A percentile compares a stretch with the other conserved stretches of the same genome.
phyloP scores from a whole-genome alignment of 2,329 filamentous ascomycete genomes.

The Calonectria crousiana region DNA sequence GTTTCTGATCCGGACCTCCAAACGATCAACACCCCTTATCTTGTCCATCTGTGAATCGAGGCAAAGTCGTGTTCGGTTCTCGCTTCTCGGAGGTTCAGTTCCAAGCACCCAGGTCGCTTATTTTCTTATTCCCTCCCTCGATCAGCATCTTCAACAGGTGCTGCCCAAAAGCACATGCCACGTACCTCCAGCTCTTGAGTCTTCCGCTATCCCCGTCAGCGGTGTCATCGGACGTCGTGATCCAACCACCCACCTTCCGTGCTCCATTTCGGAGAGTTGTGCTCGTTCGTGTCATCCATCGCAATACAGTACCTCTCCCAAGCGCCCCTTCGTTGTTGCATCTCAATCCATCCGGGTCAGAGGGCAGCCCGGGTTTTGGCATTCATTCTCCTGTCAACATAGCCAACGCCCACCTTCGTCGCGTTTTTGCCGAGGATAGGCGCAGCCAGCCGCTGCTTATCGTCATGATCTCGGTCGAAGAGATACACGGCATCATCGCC shows the following conservation, averaged over 20 bases:
- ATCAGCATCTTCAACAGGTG: background rate
- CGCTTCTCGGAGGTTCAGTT: background rate
- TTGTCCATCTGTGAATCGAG: background rate
- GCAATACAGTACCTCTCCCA: background rate
- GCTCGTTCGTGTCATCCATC: background rate
- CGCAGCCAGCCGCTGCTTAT: background rate
- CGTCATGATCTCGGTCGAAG: background rate
- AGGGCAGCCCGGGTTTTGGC: background rate
- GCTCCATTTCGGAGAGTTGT: background rate
- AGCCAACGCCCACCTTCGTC: background rate
- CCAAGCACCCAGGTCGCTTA: background rate
- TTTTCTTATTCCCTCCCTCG: background rate
- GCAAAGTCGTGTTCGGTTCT: background rate
- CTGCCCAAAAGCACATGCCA: background rate
- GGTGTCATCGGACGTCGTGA: background rate
- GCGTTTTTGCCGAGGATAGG: background rate
- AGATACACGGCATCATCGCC: background rate
- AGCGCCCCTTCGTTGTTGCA: background rate
- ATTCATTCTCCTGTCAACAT: background rate
- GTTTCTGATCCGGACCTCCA: background rate
- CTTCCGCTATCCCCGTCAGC: background rate
- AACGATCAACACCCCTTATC: background rate
- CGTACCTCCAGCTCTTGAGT: background rate
- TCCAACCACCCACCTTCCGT: background rate
- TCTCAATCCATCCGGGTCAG: background rate